Evolutionary conservation across 768 basidiomycete species (phyloP).

Genomic region (Nevesoporus exiguus): DNA sequence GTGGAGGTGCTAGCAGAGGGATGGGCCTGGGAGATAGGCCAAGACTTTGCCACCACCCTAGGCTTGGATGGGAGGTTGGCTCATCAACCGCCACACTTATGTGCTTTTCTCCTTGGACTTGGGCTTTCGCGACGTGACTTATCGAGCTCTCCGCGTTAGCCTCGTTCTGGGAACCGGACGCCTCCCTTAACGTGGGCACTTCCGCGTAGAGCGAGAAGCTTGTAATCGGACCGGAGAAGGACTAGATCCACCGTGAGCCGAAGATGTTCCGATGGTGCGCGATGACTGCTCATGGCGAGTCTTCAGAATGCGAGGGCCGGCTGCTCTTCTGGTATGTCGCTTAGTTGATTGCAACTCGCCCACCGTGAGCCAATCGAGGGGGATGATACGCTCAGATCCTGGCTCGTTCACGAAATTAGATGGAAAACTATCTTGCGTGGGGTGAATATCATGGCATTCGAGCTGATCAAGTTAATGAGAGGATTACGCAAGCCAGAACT

Average conservation of each 20-base stretch:
- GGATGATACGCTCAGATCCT: slow-evolving; percentile 77
- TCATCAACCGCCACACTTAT: slow-evolving; percentile 10
- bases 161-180: slow-evolving; percentile 19
- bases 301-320: slow-evolving; percentile 23
- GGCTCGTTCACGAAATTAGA: slow-evolving; percentile 63
- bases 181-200: slow-evolving; percentile 23
- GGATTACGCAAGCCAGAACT: no score
- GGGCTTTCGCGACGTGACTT: slow-evolving; percentile 6
- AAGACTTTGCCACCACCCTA: slow-evolving; percentile 12
- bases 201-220: slow-evolving; percentile 15
- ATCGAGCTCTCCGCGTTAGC: slow-evolving; percentile 7
- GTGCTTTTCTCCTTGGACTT: slow-evolving; percentile 8
- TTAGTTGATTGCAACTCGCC: slow-evolving; percentile 54
- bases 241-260: slow-evolving; percentile 23
- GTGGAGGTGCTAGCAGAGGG: slow-evolving; percentile 8
- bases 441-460: slow-evolving; percentile 70
- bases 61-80: slow-evolving; percentile 9
- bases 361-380: slow-evolving; percentile 61
- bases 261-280: slow-evolving; percentile 6
- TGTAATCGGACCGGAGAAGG: slow-evolving; percentile 24
- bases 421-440: slow-evolving; percentile 41
- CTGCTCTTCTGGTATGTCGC: slow-evolving; percentile 68
- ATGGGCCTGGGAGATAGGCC: slow-evolving; percentile 7
- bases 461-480: no score
- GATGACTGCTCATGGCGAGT: slow-evolving; percentile 3